Base-by-base conservation (phyloP, 257 asterid genomes). In the Vinca minor region DNA sequence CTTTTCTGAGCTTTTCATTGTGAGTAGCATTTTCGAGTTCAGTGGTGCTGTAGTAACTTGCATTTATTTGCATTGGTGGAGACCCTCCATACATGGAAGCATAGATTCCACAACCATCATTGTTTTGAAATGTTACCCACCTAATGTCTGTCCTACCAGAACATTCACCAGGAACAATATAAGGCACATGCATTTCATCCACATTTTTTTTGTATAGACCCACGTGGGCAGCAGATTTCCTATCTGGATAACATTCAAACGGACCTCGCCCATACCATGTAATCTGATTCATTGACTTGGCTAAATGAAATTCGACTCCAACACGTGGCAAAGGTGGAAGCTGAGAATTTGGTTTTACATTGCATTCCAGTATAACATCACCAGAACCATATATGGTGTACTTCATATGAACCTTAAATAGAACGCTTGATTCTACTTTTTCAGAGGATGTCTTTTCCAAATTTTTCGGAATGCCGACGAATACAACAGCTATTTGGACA, bases 311-410 rank as follows among this genome's bases (percentile, higher is more conserved):
- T 59, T 85, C 87, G 31, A 92, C 76, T 65, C 98, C 98, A 3
- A 92, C 89, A 14, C 98, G 91, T 38, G 98, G 98, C 81, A 92
- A 73, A 73, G 98, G 95, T 59, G 97, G 98, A 78, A 89, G 80
- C 66, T 78, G 81, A 15, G 89, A 55, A 62, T 68, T 77, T 47
- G 98, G 97, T 61, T 77, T 81, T 28, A 89, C 85, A 28, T 74
- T 71, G 83, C 89, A 87, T 74, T 89, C 87, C 56, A 92, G 76
- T 32, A 92, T 56, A 66, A 89, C 86, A 66, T 92, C 96, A 59
- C 98, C 97, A 50, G 96, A 87, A 49, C 91, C 89, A 54, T 77
- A 76, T 65, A 89, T 81, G 8, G 83, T 76, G 81, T 89, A 90
- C 23, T 70, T 26, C 65, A 89, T 41, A 60, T 80, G 81, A 56